Percentiles rank a stretch among this genome's conserved stretches.
Conservation (phyloP, 2,329 filamentous ascomycete species). For the Pyricularia pennisetigena region DNA sequence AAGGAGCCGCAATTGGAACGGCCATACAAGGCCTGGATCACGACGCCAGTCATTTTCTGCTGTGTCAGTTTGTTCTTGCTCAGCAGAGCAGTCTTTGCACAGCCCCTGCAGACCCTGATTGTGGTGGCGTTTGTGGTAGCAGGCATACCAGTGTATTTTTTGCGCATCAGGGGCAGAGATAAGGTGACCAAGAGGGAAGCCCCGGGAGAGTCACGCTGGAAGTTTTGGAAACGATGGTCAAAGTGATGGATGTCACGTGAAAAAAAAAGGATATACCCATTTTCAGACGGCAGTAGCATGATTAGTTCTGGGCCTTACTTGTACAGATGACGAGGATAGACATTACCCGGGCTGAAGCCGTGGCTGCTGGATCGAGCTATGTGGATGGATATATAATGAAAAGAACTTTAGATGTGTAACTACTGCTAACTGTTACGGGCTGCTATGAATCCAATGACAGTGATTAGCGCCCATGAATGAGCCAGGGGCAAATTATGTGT, state of each 20-base stretch:
- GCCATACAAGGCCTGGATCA: constrained; percentile 94
- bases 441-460: not conserved
- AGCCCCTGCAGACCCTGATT: constrained; percentile 81
- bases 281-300: not conserved
- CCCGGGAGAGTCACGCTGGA: constrained; percentile 37
- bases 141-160: constrained; percentile 83
- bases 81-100: constrained; percentile 78
- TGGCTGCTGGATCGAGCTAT: not conserved
- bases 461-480: not conserved
- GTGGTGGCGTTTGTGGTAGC: constrained; percentile 77
- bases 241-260: constrained; percentile 1
- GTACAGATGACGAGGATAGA: not conserved
- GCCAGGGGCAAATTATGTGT: not conserved
- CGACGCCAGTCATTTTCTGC: constrained; percentile 95
- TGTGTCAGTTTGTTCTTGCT: constrained; percentile 92
- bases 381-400: not conserved
- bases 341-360: not conserved
- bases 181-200: constrained; percentile 32
- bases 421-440: not conserved
- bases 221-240: constrained; percentile 44
- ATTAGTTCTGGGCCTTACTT: not conserved
- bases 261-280: not conserved
- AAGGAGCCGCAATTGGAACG: constrained; percentile 79
- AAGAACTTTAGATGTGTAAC: not conserved
- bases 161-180: constrained; percentile 61